Percentiles rank a stretch among this genome's conserved stretches.
phyloP scores from a whole-genome alignment of 1,139 yeast genomes.

The Arxiozyma heterogenica region DNA sequence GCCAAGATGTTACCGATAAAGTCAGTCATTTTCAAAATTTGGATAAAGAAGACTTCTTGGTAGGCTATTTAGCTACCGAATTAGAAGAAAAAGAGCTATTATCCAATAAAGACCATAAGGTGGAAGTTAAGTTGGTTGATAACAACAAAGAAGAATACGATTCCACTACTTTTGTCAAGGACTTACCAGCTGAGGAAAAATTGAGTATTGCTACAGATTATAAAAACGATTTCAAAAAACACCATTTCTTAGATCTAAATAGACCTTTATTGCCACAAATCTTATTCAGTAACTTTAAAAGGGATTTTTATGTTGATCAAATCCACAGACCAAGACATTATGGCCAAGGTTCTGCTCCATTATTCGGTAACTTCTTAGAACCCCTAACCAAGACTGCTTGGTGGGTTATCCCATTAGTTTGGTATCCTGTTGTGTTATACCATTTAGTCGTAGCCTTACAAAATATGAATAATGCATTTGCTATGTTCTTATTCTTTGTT shows the following conservation, averaged over 20 bases:
- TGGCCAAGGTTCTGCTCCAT: conserved; percentile 84
- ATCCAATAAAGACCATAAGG: conserved; percentile 32
- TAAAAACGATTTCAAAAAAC: conserved; percentile 57
- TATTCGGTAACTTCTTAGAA: conserved; percentile 67
- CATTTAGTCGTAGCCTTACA: conserved; percentile 36
- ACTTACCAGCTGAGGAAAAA: conserved; percentile 62
- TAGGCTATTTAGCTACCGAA: conserved; percentile 53
- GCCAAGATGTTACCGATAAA: conserved; percentile 71
- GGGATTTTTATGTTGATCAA: conserved; percentile 88
- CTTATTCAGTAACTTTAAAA: conserved; percentile 59
- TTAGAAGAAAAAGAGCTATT: conserved; percentile 52
- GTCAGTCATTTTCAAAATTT: conserved; percentile 78
- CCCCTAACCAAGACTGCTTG: conserved; percentile 64
- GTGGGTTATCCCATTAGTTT: conserved; percentile 76
- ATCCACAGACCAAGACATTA: conserved; percentile 96
- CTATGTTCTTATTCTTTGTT: conserved; percentile 37
- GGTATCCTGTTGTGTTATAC: conserved; percentile 75
- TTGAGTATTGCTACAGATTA: conserved; percentile 74
- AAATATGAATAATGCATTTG: conserved; percentile 30
- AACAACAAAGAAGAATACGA: conserved; percentile 31
- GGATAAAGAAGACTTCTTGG: conserved; percentile 67
- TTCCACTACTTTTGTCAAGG: conserved; percentile 45
- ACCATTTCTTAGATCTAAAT: conserved; percentile 76
- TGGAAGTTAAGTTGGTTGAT: conserved; percentile 32
- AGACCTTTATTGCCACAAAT: conserved; percentile 79